Conservation (phyloP, 2,329 filamentous ascomycete species). For the Sclerotinia sclerotiorum region DNA sequence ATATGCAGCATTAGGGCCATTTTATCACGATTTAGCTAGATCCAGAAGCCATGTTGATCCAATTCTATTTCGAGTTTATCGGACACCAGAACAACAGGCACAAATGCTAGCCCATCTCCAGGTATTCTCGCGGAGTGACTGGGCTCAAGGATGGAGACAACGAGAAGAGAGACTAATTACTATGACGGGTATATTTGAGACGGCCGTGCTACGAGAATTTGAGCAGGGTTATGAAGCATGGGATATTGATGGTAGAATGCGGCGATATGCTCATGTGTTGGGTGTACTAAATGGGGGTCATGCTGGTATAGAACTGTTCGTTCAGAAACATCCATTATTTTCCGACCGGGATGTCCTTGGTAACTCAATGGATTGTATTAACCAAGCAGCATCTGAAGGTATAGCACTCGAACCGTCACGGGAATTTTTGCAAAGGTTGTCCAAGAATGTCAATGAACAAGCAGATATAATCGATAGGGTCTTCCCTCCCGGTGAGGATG, state of each 20-base stretch:
- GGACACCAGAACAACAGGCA: slow-evolving; percentile 86
- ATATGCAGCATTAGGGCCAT: slow-evolving; percentile 83
- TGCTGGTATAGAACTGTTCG: slow-evolving; percentile 78
- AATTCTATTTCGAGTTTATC: slow-evolving; percentile 80
- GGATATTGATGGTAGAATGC: slow-evolving; percentile 88
- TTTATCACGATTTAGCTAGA: slow-evolving; percentile 78
- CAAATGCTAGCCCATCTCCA: slow-evolving; percentile 81
- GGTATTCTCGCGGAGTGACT: slow-evolving; percentile 78
- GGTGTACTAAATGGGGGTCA: slow-evolving; percentile 77
- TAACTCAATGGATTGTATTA: slow-evolving; percentile 79
- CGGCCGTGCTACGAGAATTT: slow-evolving; percentile 86
- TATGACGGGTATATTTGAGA: slow-evolving; percentile 84
- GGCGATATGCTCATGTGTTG: slow-evolving; percentile 82
- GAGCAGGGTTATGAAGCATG: slow-evolving; percentile 86
- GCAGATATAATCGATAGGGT: slow-evolving; percentile 75
- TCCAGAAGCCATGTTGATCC: slow-evolving; percentile 76
- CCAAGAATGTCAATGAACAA: slow-evolving; percentile 79
- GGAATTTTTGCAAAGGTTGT: slow-evolving; percentile 74
- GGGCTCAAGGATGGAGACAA: slow-evolving; percentile 68
- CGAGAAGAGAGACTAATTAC: slow-evolving; percentile 70
- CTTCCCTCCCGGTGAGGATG: slow-evolving; percentile 68
- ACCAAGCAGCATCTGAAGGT: slow-evolving; percentile 61
- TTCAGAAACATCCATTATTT: slow-evolving; percentile 85
- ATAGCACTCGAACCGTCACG: slow-evolving; percentile 79
- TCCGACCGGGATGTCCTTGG: slow-evolving; percentile 68